Evolutionary conservation across 139 green algal genomes (phyloP).

Genomic region (Astrephomene gubernaculifera): DNA sequence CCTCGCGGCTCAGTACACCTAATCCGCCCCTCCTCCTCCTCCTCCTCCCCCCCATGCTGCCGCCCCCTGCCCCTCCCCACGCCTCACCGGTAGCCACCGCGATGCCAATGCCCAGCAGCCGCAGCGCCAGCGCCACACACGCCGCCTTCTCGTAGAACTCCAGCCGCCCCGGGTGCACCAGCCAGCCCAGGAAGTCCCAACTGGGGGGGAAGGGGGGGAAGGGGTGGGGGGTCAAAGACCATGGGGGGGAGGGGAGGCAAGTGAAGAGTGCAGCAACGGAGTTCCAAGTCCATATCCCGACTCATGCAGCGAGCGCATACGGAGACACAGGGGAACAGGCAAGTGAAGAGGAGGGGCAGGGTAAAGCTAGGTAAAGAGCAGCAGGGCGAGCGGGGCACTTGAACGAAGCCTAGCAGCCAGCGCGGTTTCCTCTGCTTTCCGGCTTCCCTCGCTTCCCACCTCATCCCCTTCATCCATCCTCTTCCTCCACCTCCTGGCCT

Average conservation of each 20-base stretch:
- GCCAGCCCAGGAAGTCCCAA: constrained; percentile 71
- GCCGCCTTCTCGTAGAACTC: constrained; percentile 63
- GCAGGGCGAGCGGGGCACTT: too few species aligned
- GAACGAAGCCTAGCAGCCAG: too few species aligned
- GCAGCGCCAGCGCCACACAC: constrained; percentile 31
- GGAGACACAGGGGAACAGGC: too few species aligned
- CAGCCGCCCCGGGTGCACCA: constrained; percentile 48
- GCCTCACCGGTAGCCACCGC: constrained; percentile 31
- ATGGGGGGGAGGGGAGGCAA: too few species aligned
- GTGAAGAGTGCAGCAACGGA: too few species aligned
- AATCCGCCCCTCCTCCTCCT: background rate
- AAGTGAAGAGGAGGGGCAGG: too few species aligned
- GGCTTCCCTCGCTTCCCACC: too few species aligned
- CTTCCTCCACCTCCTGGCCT: background rate
- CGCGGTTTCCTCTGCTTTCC: too few species aligned
- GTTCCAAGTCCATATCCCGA: too few species aligned
- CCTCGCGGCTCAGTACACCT: background rate
- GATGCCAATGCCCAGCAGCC: constrained; percentile 42
- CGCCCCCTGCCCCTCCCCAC: background rate
- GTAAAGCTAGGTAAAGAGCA: too few species aligned
- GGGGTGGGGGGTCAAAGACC: background rate
- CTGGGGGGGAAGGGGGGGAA: background rate
- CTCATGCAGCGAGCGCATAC: too few species aligned
- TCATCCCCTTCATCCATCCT: background rate
- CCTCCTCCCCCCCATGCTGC: background rate